phyloP scores from a whole-genome alignment of 75 land plant species.

The Gnetum montanum region DNA sequence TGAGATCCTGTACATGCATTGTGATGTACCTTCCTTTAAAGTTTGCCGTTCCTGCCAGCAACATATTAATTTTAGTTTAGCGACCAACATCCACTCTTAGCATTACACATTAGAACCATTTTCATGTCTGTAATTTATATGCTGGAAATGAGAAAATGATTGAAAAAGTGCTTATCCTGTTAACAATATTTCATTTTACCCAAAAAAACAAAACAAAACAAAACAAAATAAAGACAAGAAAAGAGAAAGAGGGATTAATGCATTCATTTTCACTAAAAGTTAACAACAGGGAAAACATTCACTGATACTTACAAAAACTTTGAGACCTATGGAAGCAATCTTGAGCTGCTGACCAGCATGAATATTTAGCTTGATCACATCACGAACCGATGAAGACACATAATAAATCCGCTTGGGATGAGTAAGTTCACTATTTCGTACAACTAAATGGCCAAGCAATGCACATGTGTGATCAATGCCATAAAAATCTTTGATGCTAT shows the following conservation, averaged over 20 bases:
- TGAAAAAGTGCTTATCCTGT: not conserved
- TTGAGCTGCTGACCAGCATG: conserved; percentile 77
- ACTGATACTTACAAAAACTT: conserved; percentile 78
- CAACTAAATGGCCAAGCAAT: conserved; percentile 59
- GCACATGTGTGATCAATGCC: conserved; percentile 69
- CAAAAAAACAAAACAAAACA: too few relatives aligned
- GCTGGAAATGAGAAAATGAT: not conserved
- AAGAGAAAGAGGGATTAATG: not conserved
- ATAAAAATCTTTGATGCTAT: conserved; percentile 63
- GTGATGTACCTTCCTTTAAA: conserved; percentile 45
- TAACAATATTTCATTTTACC: not conserved
- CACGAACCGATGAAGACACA: conserved; percentile 73
- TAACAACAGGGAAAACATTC: too few relatives aligned
- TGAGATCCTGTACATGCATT: conserved; percentile 78
- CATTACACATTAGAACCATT: not conserved
- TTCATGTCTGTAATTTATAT: not conserved
- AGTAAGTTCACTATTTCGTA: conserved; percentile 60
- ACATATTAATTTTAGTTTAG: too few relatives aligned
- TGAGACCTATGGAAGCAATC: conserved; percentile 87
- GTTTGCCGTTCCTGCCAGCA: conserved; percentile 82
- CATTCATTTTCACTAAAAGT: not conserved
- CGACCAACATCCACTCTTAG: too few relatives aligned
- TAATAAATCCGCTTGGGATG: conserved; percentile 93
- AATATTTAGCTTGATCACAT: conserved; percentile 60
- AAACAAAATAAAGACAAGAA: not conserved